Evolutionary conservation across 2,329 filamentous ascomycete species (phyloP), one percentile per base, ranked within the genome.

Genomic region (Exophiala bonariae): DNA sequence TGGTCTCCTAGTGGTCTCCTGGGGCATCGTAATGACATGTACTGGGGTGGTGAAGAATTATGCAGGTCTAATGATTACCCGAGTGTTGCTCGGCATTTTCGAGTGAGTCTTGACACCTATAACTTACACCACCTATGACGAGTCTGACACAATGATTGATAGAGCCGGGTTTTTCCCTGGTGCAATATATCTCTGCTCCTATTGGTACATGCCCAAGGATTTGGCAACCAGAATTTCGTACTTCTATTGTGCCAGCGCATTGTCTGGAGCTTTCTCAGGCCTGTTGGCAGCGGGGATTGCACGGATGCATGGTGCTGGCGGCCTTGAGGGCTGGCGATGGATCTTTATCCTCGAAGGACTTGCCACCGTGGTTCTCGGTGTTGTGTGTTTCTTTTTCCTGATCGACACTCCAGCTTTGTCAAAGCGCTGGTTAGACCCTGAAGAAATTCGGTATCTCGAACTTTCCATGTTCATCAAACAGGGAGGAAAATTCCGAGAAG

Each of bases 321-420:
- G 69, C 6, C 68, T 67, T 31, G 63, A 63, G 10, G 73, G 72
- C 30, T 77, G 74, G 74, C 63, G 73, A 33, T 75, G 74, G 74
- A 78, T 16, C 72, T 79, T 35, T 86, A 81, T 73, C 67, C 71
- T 55, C 7, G 74, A 77, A 52, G 74, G 74, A 2, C 57, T 76
- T 1, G 57, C 70, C 2, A 75, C 74, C 1, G 62, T 73, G 3
- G 22, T 69, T 4, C 62, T 75, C 2, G 70, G 71, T 2, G 33
- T 67, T 8, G 30, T 66, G 2, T 68, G 70, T 8, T 71, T 68
- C 41, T 71, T 72, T 47, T 58, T 65, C 3, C 69, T 76, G n/a
- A 63, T 68, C 17, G 73, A 77, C 47, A 71, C 63, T n/a, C 71
- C 70, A 0, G 66, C 45, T 3, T 63, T 67, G 1, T 69, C 64